These are phyloP conservation scores for Stephanodiscus triporus DNA, from an alignment of 108 stramenopile genomes.

Conservation along the genomic window DNA sequence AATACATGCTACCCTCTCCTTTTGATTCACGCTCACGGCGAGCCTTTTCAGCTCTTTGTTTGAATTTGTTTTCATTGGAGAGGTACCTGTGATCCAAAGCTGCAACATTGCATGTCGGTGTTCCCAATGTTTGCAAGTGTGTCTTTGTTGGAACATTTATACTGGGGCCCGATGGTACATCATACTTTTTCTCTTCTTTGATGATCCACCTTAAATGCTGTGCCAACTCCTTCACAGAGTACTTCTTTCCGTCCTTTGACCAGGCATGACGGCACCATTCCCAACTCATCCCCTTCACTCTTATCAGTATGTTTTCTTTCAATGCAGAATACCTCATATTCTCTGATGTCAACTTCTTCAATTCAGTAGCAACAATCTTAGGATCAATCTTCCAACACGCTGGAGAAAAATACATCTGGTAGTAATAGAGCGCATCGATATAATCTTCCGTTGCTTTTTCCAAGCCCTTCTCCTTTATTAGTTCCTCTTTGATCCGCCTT, in stretches of 20 bases:
- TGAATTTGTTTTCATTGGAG: slow-evolving; percentile 11
- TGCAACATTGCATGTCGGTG: neutral
- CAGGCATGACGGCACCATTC: slow-evolving; percentile 14
- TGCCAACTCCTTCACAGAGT: neutral
- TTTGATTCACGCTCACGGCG: no score
- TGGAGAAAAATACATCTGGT: slow-evolving; percentile 13
- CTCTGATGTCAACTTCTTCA: slow-evolving; percentile 19
- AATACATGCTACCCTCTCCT: no score
- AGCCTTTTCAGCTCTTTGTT: neutral
- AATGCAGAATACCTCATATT: slow-evolving; percentile 13
- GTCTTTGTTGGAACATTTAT: neutral
- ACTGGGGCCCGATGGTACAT: slow-evolving; percentile 8
- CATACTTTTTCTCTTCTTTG: slow-evolving; percentile 1
- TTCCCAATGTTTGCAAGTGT: neutral
- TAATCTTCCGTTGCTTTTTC: slow-evolving; percentile 10
- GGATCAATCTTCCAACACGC: slow-evolving; percentile 23
- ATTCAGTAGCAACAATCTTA: slow-evolving; percentile 9
- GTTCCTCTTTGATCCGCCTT: slow-evolving; percentile 10
- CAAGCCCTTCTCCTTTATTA: neutral
- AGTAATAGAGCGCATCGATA: slow-evolving; percentile 17
- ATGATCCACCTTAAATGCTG: slow-evolving; percentile 8
- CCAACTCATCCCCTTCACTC: slow-evolving; percentile 28
- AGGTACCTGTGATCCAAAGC: neutral
- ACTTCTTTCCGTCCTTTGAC: neutral
- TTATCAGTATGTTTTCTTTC: slow-evolving; percentile 33